These are phyloP conservation scores for Hippophae gyantsensis DNA, from an alignment of 306 rosid species.

Conservation along the genomic window DNA sequence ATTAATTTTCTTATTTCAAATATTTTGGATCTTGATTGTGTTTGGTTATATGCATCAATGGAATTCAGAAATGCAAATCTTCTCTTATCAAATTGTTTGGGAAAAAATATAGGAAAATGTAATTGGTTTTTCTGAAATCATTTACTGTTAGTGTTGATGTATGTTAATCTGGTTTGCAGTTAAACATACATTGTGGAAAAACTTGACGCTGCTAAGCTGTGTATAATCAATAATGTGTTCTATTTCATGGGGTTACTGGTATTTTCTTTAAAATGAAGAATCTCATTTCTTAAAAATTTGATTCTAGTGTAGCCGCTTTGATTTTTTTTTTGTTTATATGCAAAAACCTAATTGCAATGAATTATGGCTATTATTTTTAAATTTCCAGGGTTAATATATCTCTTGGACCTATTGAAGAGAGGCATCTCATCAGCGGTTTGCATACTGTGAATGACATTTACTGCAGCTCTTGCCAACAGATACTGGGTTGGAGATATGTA, in stretches of 20 bases:
- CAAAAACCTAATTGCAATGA: neutral
- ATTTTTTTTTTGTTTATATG: neutral
- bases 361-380: neutral
- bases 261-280: neutral
- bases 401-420: slow-evolving; percentile 30
- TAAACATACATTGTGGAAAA: neutral
- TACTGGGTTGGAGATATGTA: slow-evolving; percentile 32
- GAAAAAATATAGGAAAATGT: too few species aligned
- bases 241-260: slow-evolving; percentile 3
- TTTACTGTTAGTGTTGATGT: too few species aligned
- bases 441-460: slow-evolving; percentile 29
- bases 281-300: neutral
- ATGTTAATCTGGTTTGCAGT: too few species aligned
- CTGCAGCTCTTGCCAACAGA: slow-evolving; percentile 37
- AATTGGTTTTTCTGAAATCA: neutral
- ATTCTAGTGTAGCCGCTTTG: neutral
- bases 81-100: too few species aligned
- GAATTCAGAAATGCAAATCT: too few species aligned
- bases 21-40: neutral
- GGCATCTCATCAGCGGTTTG: slow-evolving; percentile 25
- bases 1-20: neutral
- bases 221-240: neutral
- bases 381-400: slow-evolving; percentile 16
- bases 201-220: neutral
- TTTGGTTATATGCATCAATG: too few species aligned